Conservation (phyloP, 169 alveolate species). For the Plasmodium vinckei region DNA sequence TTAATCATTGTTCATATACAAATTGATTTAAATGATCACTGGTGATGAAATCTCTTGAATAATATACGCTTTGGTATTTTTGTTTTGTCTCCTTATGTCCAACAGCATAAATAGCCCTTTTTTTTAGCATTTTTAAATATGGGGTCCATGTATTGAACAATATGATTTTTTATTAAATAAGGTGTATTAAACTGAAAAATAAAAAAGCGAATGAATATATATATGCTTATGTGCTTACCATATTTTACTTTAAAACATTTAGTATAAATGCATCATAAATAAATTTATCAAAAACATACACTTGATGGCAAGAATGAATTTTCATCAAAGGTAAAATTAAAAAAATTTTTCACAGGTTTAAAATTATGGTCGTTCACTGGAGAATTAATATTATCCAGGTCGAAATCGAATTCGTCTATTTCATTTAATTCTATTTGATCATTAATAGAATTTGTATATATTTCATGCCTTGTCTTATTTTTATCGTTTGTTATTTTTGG, state of each 20-base stretch:
- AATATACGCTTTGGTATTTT: no score
- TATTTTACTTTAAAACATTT: neutral
- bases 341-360: slow-evolving; percentile 8
- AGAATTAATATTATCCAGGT: neutral
- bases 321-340: slow-evolving; percentile 30
- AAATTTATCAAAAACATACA: slow-evolving; percentile 15
- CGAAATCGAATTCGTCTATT: slow-evolving; percentile 2
- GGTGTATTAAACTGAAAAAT: slow-evolving; percentile 40
- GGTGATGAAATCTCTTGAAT: no score
- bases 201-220: slow-evolving; percentile 6
- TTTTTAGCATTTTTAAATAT: slow-evolving; percentile 50
- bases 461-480: slow-evolving; percentile 6
- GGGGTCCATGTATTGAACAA: slow-evolving; percentile 58
- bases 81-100: slow-evolving; percentile 3
- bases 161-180: slow-evolving; percentile 38
- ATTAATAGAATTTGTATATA: slow-evolving; percentile 9
- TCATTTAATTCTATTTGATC: slow-evolving; percentile 19
- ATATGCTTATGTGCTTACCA: neutral
- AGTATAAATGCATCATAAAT: neutral
- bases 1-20: neutral
- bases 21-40: no score
- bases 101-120: slow-evolving; percentile 30
- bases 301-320: slow-evolving; percentile 45
- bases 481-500: slow-evolving; percentile 5
- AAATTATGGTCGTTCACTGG: slow-evolving; percentile 12